Percentiles rank a stretch among this genome's conserved stretches.
Evolutionary conservation across 768 basidiomycete genomes (phyloP).

Genomic region (Suillus subaureus): DNA sequence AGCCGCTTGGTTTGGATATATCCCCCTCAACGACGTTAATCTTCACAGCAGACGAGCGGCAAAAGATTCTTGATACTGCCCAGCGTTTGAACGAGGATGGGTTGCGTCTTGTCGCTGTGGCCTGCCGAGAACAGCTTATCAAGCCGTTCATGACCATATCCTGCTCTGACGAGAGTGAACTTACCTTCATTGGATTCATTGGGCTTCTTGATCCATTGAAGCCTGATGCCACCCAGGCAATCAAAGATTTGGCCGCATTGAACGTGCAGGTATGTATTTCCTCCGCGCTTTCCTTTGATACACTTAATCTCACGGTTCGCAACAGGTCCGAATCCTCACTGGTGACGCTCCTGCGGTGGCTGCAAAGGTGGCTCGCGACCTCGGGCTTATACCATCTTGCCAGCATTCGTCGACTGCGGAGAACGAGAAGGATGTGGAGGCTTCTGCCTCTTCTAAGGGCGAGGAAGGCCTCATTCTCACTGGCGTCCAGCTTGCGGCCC

Average conservation of each 20-base stretch:
- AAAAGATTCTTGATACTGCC: slow-evolving; percentile 27
- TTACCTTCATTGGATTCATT: slow-evolving; percentile 32
- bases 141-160: slow-evolving; percentile 22
- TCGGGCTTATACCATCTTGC: slow-evolving; percentile 30
- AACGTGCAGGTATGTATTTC: slow-evolving; percentile 29
- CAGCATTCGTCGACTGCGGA: neutral
- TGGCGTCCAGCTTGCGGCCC: slow-evolving; percentile 29
- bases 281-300: slow-evolving; percentile 8
- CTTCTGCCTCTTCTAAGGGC: slow-evolving; percentile 14
- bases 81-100: slow-evolving; percentile 33
- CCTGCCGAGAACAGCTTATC: slow-evolving; percentile 22
- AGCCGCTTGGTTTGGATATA: slow-evolving; percentile 14
- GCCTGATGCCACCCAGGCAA: slow-evolving; percentile 34
- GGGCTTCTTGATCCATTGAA: slow-evolving; percentile 34
- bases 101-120: slow-evolving; percentile 32
- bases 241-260: slow-evolving; percentile 27
- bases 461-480: slow-evolving; percentile 32
- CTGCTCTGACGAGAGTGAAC: slow-evolving; percentile 29
- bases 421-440: slow-evolving; percentile 30
- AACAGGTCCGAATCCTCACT: slow-evolving; percentile 38
- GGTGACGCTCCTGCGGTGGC: slow-evolving; percentile 38
- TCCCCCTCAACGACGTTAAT: slow-evolving; percentile 19
- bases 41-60: slow-evolving; percentile 24
- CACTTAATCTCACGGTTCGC: neutral
- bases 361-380: slow-evolving; percentile 40